Conservation (phyloP, 148 eudicot genomes). For the Suaeda aralocaspica region DNA sequence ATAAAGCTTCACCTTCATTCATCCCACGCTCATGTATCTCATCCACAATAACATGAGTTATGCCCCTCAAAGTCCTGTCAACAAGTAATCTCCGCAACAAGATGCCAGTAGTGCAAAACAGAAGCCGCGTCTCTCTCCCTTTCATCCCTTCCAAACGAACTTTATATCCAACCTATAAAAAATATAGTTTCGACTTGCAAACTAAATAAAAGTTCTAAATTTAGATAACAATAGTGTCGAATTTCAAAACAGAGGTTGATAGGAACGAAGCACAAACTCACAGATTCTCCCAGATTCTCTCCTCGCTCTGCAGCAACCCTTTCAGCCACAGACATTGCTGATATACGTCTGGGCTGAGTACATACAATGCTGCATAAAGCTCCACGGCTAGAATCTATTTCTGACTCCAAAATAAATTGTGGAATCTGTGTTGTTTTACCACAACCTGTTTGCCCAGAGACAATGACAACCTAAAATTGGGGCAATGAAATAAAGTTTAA, state of each 20-base stretch:
- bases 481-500: background rate
- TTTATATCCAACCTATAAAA: slow-evolving; percentile 85
- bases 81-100: slow-evolving; percentile 83
- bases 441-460: slow-evolving; percentile 99
- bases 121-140: slow-evolving; percentile 92
- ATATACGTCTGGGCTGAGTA: slow-evolving; percentile 96
- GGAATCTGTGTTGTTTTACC: slow-evolving; percentile 99
- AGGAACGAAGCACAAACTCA: slow-evolving; percentile 41
- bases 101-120: slow-evolving; percentile 97
- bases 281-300: slow-evolving; percentile 91
- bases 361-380: slow-evolving; percentile 77
- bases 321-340: slow-evolving; percentile 95
- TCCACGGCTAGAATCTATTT: slow-evolving; percentile 75
- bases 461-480: slow-evolving; percentile 67
- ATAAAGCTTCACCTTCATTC: slow-evolving; percentile 74
- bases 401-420: slow-evolving; percentile 91
- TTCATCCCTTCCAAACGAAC: slow-evolving; percentile 95
- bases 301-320: slow-evolving; percentile 96
- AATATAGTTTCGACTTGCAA: slow-evolving; percentile 16
- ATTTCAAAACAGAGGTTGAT: background rate
- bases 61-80: slow-evolving; percentile 86
- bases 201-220: background rate
- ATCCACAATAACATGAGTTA: slow-evolving; percentile 91
- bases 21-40: slow-evolving; percentile 99
- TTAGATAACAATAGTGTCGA: background rate